Percentiles rank a stretch among this genome's conserved stretches.
phyloP scores from a whole-genome alignment of 2,329 filamentous ascomycete species.

The Biscogniauxia mediterranea region DNA sequence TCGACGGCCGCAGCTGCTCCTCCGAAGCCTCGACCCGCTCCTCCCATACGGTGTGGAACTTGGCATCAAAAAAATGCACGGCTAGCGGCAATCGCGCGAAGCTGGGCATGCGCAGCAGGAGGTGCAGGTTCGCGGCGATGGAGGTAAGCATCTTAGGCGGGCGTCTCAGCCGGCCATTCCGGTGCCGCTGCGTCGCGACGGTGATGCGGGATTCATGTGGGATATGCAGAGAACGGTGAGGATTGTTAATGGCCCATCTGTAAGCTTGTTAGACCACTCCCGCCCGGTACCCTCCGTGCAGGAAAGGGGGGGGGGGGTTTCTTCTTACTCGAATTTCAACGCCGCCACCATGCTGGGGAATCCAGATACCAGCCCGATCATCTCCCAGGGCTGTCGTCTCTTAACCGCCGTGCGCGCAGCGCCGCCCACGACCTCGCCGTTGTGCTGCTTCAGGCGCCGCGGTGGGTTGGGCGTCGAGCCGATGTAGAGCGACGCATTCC shows the following conservation, averaged over 20 bases:
- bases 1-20: slow-evolving; percentile 44
- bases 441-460: slow-evolving; percentile 85
- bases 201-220: slow-evolving; percentile 60
- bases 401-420: slow-evolving; percentile 70
- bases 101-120: slow-evolving; percentile 74
- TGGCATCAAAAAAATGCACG: slow-evolving; percentile 72
- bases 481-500: slow-evolving; percentile 74
- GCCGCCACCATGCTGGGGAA: slow-evolving; percentile 87
- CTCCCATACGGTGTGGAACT: slow-evolving; percentile 69
- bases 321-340: slow-evolving; percentile 85
- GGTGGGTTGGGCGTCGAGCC: slow-evolving; percentile 89
- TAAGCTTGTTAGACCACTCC: slow-evolving; percentile 13
- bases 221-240: slow-evolving; percentile 78
- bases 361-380: slow-evolving; percentile 80
- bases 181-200: slow-evolving; percentile 49
- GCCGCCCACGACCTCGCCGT: slow-evolving; percentile 79
- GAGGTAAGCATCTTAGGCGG: slow-evolving; percentile 62
- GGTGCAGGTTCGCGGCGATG: slow-evolving; percentile 75
- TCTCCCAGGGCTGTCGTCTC: slow-evolving; percentile 81
- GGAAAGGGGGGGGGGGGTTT: slow-evolving; percentile 24
- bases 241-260: slow-evolving; percentile 91
- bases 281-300: background rate
- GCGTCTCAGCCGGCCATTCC: slow-evolving; percentile 53
- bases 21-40: slow-evolving; percentile 51
- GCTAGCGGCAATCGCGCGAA: slow-evolving; percentile 82